Evolutionary conservation across 257 asterid genomes (phyloP).

Genomic region (Prunella vulgaris): DNA sequence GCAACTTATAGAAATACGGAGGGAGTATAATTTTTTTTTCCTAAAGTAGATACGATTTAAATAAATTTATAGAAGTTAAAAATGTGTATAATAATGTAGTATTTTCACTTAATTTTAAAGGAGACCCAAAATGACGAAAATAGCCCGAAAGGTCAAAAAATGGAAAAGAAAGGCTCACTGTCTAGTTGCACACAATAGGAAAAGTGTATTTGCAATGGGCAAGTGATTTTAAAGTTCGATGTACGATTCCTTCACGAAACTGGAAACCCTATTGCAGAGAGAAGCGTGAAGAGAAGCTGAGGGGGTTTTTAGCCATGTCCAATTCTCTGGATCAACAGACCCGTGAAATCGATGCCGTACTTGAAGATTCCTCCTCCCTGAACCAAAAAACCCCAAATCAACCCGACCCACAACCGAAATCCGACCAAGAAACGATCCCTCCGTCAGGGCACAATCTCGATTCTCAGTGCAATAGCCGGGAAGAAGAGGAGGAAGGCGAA

Average conservation of each 20-base stretch:
- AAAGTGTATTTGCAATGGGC: neutral
- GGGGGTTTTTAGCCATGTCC: constrained; percentile 14
- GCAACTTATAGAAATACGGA: too few species aligned
- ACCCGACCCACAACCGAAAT: neutral
- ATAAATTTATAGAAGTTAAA: too few species aligned
- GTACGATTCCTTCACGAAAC: neutral
- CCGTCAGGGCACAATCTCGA: neutral
- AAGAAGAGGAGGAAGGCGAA: constrained; percentile 31
- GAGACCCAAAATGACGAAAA: neutral
- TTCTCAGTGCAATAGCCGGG: constrained; percentile 20
- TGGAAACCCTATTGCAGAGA: neutral
- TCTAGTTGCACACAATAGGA: neutral
- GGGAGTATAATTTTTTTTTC: too few species aligned
- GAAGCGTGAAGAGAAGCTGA: neutral
- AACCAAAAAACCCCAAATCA: constrained; percentile 25
- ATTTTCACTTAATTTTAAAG: neutral
- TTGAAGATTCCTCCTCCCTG: constrained; percentile 2
- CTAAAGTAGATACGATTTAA: too few species aligned
- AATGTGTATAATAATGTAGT: too few species aligned
- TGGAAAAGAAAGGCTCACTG: neutral
- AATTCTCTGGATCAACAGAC: neutral
- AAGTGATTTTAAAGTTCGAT: neutral
- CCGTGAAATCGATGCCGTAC: constrained; percentile 21
- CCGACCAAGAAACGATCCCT: neutral
- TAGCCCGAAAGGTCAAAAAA: neutral